Evolutionary conservation across 495 filamentous ascomycete species (phyloP).

Genomic region (Tuber brumale): DNA sequence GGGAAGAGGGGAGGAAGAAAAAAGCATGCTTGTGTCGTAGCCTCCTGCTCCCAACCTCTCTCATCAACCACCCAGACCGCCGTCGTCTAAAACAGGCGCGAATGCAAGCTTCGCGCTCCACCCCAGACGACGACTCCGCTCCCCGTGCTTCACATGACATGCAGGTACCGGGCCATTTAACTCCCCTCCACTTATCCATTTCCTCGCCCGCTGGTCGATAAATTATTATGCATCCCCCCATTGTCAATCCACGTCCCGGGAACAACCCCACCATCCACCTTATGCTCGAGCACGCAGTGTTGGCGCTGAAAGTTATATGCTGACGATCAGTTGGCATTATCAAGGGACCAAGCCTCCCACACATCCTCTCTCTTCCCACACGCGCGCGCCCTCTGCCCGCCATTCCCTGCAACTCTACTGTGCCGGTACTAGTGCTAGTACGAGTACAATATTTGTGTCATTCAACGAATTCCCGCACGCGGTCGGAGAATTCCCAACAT

Average conservation of each 20-base stretch:
- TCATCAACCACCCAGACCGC: neutral
- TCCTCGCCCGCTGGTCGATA: neutral
- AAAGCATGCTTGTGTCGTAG: neutral
- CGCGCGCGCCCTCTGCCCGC: conserved; percentile 16
- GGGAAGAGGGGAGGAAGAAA: neutral
- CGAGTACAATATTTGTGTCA: neutral
- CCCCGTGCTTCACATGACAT: neutral
- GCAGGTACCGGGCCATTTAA: neutral
- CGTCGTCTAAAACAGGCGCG: neutral
- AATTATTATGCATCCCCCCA: neutral
- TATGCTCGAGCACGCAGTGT: neutral
- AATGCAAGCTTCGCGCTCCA: conserved; percentile 2
- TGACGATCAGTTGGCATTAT: neutral
- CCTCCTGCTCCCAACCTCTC: neutral
- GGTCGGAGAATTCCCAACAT: conserved; percentile 17
- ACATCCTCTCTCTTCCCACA: neutral
- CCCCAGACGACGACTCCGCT: neutral
- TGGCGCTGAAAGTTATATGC: neutral
- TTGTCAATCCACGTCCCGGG: neutral
- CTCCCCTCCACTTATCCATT: neutral
- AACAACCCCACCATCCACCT: neutral
- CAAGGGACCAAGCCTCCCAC: neutral
- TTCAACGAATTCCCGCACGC: neutral
- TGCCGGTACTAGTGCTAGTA: neutral
- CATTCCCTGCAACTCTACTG: neutral